Percentiles rank a stretch among this genome's conserved stretches.
These are phyloP conservation scores for Coccomyxa subellipsoidea DNA, from an alignment of 163 green algal species.

Conservation along the genomic window DNA sequence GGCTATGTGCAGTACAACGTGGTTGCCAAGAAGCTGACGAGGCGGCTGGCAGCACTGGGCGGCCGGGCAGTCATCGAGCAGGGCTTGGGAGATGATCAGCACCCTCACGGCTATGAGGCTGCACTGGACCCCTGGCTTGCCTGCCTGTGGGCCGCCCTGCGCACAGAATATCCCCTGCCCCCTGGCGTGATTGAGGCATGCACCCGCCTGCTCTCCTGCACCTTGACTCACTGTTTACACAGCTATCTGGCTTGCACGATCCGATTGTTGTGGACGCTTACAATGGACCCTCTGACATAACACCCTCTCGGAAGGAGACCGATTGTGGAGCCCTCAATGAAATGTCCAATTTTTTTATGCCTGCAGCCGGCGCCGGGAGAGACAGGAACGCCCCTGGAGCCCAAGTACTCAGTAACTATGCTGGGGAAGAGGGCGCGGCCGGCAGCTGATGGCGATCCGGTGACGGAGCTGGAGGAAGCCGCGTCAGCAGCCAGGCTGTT, in stretches of 20 bases:
- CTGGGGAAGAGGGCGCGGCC: conserved; percentile 9
- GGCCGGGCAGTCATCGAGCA: conserved; percentile 60
- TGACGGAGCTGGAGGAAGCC: conserved; percentile 25
- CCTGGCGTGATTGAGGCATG: conserved; percentile 39
- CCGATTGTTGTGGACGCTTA: too few species aligned
- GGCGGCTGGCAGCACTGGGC: conserved; percentile 78
- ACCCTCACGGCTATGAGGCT: conserved; percentile 78
- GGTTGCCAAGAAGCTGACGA: conserved; percentile 85
- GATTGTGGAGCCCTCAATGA: too few species aligned
- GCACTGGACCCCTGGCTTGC: conserved; percentile 84
- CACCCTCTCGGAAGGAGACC: too few species aligned
- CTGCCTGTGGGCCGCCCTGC: conserved; percentile 65
- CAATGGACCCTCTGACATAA: too few species aligned
- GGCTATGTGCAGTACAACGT: conserved; percentile 93
- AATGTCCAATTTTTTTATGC: not conserved
- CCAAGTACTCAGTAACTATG: conserved; percentile 35
- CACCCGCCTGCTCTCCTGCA: not conserved
- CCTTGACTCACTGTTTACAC: too few species aligned
- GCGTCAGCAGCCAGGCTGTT: conserved; percentile 46
- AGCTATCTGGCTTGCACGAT: too few species aligned
- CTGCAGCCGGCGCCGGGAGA: conserved; percentile 27
- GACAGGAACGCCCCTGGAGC: conserved; percentile 24
- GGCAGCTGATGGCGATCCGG: not conserved
- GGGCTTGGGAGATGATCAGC: conserved; percentile 88
- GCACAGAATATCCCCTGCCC: conserved; percentile 22